Percentiles rank a stretch among this genome's conserved stretches.
Conservation (phyloP, 176 grass and related monocot genomes). For the Typha latifolia region DNA sequence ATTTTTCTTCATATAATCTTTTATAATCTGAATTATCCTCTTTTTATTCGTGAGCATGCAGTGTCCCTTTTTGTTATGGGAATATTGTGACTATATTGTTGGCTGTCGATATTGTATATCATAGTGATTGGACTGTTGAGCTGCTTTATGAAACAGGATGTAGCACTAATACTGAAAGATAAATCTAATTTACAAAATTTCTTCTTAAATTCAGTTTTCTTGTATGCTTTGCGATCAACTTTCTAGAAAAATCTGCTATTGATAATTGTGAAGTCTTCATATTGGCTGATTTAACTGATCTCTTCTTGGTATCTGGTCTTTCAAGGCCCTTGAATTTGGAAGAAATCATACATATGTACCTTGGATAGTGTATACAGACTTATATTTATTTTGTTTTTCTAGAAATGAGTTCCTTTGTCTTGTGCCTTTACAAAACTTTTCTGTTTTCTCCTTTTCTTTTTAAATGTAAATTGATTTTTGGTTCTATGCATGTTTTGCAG, state of each 20-base stretch:
- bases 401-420: neutral
- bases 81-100: too few species aligned
- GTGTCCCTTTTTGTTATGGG: neutral
- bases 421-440: neutral
- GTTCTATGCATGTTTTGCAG: slow-evolving; percentile 7
- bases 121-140: neutral
- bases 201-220: neutral
- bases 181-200: neutral
- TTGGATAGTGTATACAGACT: neutral
- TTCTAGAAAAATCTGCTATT: neutral
- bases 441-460: slow-evolving; percentile 8
- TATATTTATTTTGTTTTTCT: neutral
- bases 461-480: neutral
- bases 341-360: too few species aligned
- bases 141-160: neutral
- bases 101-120: neutral
- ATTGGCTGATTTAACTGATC: too few species aligned
- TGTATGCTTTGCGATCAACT: neutral
- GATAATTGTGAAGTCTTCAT: neutral
- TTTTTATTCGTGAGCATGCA: neutral
- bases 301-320: neutral
- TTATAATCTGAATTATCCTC: neutral
- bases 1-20: neutral
- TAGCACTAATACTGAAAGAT: neutral
- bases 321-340: neutral